A percentile compares a stretch with the other conserved stretches of the same genome.
Conservation (phyloP, 768 basidiomycete genomes). For the Russula compacta region DNA sequence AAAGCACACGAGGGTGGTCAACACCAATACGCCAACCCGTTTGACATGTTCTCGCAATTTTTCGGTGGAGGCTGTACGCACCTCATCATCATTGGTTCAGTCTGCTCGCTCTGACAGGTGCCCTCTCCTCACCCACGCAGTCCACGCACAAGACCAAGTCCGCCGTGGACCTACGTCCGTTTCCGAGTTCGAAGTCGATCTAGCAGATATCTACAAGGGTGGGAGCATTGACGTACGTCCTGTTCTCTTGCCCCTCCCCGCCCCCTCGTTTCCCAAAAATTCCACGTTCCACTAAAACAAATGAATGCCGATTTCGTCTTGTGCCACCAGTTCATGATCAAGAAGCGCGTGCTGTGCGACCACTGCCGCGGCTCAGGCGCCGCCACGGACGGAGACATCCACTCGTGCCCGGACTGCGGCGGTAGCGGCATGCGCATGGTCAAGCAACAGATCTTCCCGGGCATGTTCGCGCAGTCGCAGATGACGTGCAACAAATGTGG, state of each 20-base stretch:
- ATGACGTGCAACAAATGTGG: conserved; percentile 74
- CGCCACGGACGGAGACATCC: conserved; percentile 79
- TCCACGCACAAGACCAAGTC: conserved; percentile 46
- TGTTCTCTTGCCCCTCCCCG: background rate
- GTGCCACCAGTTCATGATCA: conserved; percentile 70
- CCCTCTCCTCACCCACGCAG: conserved; percentile 22
- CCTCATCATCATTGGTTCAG: background rate
- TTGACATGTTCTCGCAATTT: conserved; percentile 90
- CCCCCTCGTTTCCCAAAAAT: background rate
- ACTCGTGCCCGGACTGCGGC: conserved; percentile 74
- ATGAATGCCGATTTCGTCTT: background rate
- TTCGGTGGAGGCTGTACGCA: conserved; percentile 75
- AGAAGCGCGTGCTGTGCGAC: conserved; percentile 88
- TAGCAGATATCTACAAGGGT: conserved; percentile 86
- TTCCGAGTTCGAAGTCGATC: conserved; percentile 76
- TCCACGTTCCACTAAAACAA: background rate
- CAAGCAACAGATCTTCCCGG: conserved; percentile 93
- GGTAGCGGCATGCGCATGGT: conserved; percentile 80
- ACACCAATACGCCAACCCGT: conserved; percentile 67
- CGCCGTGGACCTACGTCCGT: conserved; percentile 69
- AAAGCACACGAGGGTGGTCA: conserved; percentile 89
- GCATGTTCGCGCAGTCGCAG: conserved; percentile 90
- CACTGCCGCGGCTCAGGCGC: conserved; percentile 96
- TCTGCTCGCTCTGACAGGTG: background rate
- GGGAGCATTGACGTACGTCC: conserved; percentile 66